These are phyloP conservation scores for Phalaenopsis aphrodite DNA, from an alignment of 106 monocot species.

Conservation along the genomic window DNA sequence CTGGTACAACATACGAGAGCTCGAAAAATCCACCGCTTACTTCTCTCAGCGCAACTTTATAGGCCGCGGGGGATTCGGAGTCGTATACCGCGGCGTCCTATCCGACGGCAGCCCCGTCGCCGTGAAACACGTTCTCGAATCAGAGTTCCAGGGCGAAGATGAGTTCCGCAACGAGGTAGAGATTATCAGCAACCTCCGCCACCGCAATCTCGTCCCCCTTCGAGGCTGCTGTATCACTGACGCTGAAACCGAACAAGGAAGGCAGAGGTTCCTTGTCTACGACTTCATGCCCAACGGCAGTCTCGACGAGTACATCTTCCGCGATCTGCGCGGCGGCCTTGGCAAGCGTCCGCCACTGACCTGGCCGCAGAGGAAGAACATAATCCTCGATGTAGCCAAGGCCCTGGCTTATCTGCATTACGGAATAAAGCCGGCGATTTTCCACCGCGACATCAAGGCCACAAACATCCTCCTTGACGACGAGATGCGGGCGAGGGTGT, in stretches of 20 bases:
- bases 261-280: slow-evolving; percentile 57
- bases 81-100: slow-evolving; percentile 61
- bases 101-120: slow-evolving; percentile 48
- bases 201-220: slow-evolving; percentile 72
- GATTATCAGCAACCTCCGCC: slow-evolving; percentile 63
- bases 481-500: slow-evolving; percentile 64
- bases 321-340: not conserved
- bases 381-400: slow-evolving; percentile 69
- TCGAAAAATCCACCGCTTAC: slow-evolving; percentile 40
- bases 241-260: slow-evolving; percentile 37
- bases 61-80: slow-evolving; percentile 63
- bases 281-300: slow-evolving; percentile 73
- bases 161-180: slow-evolving; percentile 80
- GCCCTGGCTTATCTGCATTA: slow-evolving; percentile 72
- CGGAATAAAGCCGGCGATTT: slow-evolving; percentile 69
- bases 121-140: slow-evolving; percentile 62
- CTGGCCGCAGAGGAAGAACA: slow-evolving; percentile 65
- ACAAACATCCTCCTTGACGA: slow-evolving; percentile 73
- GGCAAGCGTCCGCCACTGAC: not conserved
- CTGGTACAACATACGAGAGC: slow-evolving; percentile 39
- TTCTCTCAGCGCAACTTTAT: slow-evolving; percentile 49
- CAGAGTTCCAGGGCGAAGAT: slow-evolving; percentile 43
- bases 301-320: slow-evolving; percentile 54
- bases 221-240: slow-evolving; percentile 71
- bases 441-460: slow-evolving; percentile 79